phyloP scores from a whole-genome alignment of 345 rosid genomes.

The Sapria himalayana region DNA sequence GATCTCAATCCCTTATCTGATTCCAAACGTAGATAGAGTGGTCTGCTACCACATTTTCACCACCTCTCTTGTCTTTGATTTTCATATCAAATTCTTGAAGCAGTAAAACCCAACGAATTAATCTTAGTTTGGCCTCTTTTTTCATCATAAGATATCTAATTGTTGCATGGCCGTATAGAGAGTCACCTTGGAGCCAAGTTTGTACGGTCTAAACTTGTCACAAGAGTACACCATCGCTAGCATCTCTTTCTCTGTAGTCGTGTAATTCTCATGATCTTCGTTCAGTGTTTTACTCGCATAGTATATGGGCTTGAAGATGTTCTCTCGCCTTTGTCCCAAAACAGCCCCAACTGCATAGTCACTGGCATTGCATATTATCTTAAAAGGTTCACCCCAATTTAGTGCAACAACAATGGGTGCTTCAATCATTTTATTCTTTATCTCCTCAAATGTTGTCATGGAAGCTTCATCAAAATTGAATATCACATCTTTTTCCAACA shows the following conservation, averaged over 20 bases:
- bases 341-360: background rate
- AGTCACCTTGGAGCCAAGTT: background rate
- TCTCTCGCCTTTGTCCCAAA: background rate
- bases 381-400: background rate
- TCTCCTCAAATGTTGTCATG: background rate
- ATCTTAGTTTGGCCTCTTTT: background rate
- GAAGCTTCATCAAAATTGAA: background rate
- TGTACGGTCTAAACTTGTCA: background rate
- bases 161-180: background rate
- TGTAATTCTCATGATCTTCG: background rate
- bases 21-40: too few species aligned
- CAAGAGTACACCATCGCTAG: background rate
- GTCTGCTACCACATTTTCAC: background rate
- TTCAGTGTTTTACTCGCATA: background rate
- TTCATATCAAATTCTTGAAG: background rate
- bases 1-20: too few species aligned
- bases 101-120: background rate
- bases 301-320: background rate
- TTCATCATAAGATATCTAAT: too few species aligned
- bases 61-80: background rate
- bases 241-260: background rate
- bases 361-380: slow-evolving; percentile 1
- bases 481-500: background rate
- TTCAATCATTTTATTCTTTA: background rate
- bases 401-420: background rate